These are phyloP conservation scores for Globisporangium carolinianum DNA, from an alignment of 352 stramenopile genomes.

Conservation along the genomic window DNA sequence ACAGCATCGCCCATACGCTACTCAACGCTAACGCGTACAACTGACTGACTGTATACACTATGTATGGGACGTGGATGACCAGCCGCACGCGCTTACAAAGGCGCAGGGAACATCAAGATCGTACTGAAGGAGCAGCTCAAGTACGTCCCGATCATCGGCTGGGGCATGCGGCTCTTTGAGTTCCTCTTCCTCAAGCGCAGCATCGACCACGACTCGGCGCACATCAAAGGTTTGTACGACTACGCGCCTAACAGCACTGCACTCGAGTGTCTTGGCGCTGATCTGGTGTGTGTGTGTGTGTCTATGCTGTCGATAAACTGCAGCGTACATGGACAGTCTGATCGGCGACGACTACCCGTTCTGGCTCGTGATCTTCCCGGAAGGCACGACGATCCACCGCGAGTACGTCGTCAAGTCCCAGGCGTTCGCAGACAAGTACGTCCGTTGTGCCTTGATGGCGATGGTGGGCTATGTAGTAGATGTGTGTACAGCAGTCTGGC, in stretches of 20 bases:
- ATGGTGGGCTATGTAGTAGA: no score
- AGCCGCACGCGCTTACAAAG: slow-evolving; percentile 48
- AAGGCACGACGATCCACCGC: slow-evolving; percentile 88
- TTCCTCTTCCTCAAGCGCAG: slow-evolving; percentile 87
- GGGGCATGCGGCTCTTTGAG: slow-evolving; percentile 87
- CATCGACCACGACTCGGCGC: slow-evolving; percentile 63
- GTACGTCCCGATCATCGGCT: slow-evolving; percentile 83
- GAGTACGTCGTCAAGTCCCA: slow-evolving; percentile 87
- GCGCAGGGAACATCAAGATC: slow-evolving; percentile 86
- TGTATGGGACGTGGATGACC: background rate
- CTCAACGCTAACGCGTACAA: no score
- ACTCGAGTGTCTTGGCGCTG: no score
- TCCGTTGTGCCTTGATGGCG: background rate
- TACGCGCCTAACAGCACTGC: no score
- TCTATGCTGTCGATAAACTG: background rate
- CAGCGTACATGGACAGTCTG: slow-evolving; percentile 70
- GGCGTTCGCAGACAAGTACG: slow-evolving; percentile 84
- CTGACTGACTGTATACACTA: no score
- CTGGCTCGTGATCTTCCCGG: slow-evolving; percentile 87
- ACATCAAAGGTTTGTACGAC: slow-evolving; percentile 41
- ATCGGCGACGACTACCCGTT: slow-evolving; percentile 82
- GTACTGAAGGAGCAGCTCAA: slow-evolving; percentile 90
- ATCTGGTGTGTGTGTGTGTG: no score
- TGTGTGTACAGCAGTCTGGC: no score
- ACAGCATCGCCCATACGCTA: no score